Evolutionary conservation across 768 basidiomycete species (phyloP).

Genomic region (Suillus cothurnatus): DNA sequence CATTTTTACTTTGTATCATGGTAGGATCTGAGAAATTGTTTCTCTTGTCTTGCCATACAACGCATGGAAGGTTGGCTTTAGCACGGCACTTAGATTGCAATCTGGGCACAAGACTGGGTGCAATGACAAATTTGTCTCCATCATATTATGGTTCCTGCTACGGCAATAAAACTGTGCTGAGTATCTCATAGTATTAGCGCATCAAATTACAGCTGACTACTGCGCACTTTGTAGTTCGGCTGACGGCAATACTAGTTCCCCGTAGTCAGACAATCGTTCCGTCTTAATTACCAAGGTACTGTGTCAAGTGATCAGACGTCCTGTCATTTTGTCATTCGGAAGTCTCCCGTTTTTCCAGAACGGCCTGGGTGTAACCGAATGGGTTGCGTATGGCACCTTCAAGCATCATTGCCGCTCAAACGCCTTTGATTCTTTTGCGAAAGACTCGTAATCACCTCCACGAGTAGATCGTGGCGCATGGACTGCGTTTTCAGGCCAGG

Average conservation of each 20-base stretch:
- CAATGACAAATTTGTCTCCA: background rate
- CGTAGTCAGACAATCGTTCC: background rate
- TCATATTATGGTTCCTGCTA: background rate
- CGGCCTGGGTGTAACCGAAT: background rate
- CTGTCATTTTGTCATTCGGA: background rate
- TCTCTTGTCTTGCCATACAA: background rate
- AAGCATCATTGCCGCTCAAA: background rate
- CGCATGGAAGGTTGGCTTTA: background rate
- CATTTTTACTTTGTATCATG: background rate
- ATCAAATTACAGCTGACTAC: background rate
- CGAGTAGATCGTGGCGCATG: conserved; percentile 5
- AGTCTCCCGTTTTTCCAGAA: background rate
- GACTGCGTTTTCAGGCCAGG: conserved; percentile 18
- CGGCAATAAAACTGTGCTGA: background rate
- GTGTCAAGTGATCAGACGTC: background rate
- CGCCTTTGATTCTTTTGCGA: background rate
- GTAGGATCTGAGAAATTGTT: background rate
- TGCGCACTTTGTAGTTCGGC: background rate
- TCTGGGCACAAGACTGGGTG: background rate
- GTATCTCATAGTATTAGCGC: background rate
- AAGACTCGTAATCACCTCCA: background rate
- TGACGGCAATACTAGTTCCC: background rate
- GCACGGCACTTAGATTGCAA: background rate
- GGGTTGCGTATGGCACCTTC: background rate
- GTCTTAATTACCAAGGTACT: background rate